phyloP scores from a whole-genome alignment of 1,139 yeast species.

The Geotrichum armillariae region DNA sequence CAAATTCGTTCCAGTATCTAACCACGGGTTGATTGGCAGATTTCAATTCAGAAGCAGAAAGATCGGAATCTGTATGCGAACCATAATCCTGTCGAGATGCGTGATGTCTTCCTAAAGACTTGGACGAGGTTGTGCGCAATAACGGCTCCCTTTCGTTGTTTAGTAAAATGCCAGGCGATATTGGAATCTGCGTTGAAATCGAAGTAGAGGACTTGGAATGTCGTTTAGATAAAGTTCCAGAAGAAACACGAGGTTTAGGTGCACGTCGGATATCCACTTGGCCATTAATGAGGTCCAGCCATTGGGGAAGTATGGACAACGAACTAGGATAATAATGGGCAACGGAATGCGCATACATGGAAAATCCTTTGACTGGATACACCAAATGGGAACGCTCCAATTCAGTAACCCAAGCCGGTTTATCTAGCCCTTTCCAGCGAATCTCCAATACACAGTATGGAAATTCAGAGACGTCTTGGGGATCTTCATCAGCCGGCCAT shows the following conservation, averaged over 20 bases:
- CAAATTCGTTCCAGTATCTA: conserved; percentile 74
- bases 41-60: conserved; percentile 13
- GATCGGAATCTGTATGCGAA: not conserved
- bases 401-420: conserved; percentile 42
- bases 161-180: conserved; percentile 17
- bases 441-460: conserved; percentile 52
- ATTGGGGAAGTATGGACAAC: conserved; percentile 37
- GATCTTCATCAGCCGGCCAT: conserved; percentile 28
- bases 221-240: conserved; percentile 2
- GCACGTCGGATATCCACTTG: conserved; percentile 39
- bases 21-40: conserved; percentile 39
- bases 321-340: conserved; percentile 19
- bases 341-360: conserved; percentile 39
- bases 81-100: conserved; percentile 8
- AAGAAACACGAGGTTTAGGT: conserved; percentile 24
- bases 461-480: conserved; percentile 35
- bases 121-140: conserved; percentile 6
- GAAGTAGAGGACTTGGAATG: conserved; percentile 12
- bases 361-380: conserved; percentile 38
- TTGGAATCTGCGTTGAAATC: conserved; percentile 4
- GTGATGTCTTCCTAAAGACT: not conserved
- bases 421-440: conserved; percentile 44
- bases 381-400: conserved; percentile 43
- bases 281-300: conserved; percentile 37
- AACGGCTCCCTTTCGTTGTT: conserved; percentile 20